Evolutionary conservation across 345 rosid genomes (phyloP).

Genomic region (Linum lewisii): DNA sequence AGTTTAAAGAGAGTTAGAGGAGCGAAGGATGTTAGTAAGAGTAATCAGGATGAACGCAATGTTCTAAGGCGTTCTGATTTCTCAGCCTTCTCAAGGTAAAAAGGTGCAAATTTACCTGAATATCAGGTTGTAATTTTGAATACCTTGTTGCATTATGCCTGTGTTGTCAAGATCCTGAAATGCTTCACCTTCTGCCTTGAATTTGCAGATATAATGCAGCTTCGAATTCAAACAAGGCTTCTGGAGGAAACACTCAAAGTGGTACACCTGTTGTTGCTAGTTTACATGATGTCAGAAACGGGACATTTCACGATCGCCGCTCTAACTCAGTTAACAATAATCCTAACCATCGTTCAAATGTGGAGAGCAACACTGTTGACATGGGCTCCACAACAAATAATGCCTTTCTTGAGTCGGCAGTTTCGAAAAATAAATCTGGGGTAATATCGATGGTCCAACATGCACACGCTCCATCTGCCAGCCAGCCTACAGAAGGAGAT

Average conservation of each 20-base stretch:
- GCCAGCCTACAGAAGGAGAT: slow-evolving; percentile 23
- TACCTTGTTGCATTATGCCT: neutral
- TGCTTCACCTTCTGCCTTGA: neutral
- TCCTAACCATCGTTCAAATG: slow-evolving; percentile 35
- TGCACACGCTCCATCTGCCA: slow-evolving; percentile 21
- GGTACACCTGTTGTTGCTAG: slow-evolving; percentile 19
- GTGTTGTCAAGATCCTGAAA: slow-evolving; percentile 10
- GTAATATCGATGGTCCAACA: slow-evolving; percentile 26
- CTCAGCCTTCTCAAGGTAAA: slow-evolving; percentile 51
- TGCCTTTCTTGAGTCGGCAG: slow-evolving; percentile 19
- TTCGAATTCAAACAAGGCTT: slow-evolving; percentile 25
- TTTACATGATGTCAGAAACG: slow-evolving; percentile 20
- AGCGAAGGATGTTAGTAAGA: slow-evolving; percentile 17
- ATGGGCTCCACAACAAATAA: slow-evolving; percentile 39
- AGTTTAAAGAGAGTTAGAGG: slow-evolving; percentile 33
- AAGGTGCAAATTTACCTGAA: neutral
- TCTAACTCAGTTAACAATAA: slow-evolving; percentile 25
- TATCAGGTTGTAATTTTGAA: slow-evolving; percentile 4
- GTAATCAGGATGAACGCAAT: slow-evolving; percentile 34
- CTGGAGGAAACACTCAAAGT: slow-evolving; percentile 21
- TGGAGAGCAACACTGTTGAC: slow-evolving; percentile 39
- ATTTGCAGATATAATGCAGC: slow-evolving; percentile 35
- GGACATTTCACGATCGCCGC: slow-evolving; percentile 14
- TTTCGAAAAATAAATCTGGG: slow-evolving; percentile 26
- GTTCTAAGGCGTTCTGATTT: slow-evolving; percentile 41